Conservation (phyloP, 768 basidiomycete species). For the Sporobolomyces roseus region DNA sequence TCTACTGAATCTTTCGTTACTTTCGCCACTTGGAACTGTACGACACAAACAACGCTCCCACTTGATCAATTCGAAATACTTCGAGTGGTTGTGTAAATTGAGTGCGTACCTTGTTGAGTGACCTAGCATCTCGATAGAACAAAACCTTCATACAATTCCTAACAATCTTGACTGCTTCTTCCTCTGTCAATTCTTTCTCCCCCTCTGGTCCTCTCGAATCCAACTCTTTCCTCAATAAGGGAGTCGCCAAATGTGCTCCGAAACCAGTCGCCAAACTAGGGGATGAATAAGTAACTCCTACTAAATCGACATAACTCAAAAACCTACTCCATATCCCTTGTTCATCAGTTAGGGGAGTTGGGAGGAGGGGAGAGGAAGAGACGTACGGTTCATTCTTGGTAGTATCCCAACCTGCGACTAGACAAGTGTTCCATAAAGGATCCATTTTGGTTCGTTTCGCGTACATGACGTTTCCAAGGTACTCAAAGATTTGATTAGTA, state of each 20-base stretch:
- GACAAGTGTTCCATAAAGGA: conserved; percentile 89
- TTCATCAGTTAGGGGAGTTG: neutral
- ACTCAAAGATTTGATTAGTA: conserved; percentile 87
- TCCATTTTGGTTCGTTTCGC: conserved; percentile 77
- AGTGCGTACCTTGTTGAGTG: conserved; percentile 77
- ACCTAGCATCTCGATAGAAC: conserved; percentile 92
- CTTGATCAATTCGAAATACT: neutral
- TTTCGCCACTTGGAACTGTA: conserved; percentile 89
- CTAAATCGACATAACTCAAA: conserved; percentile 85
- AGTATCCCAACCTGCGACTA: conserved; percentile 76
- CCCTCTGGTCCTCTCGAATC: conserved; percentile 55
- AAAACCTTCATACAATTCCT: conserved; percentile 85
- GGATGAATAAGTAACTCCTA: conserved; percentile 93
- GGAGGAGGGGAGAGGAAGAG: neutral
- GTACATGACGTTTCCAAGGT: conserved; percentile 86
- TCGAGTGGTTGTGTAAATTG: neutral
- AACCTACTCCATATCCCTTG: too few relatives aligned
- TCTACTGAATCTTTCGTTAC: conserved; percentile 70
- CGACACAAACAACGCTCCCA: too few relatives aligned
- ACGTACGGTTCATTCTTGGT: conserved; percentile 55
- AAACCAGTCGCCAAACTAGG: conserved; percentile 93
- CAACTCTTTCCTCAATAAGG: conserved; percentile 81
- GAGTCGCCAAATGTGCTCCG: conserved; percentile 87
- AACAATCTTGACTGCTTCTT: conserved; percentile 71
- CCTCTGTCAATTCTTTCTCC: conserved; percentile 59